Evolutionary conservation across 2,329 filamentous ascomycete genomes (phyloP).

Genomic region (Exophiala phaeomuriformis): DNA sequence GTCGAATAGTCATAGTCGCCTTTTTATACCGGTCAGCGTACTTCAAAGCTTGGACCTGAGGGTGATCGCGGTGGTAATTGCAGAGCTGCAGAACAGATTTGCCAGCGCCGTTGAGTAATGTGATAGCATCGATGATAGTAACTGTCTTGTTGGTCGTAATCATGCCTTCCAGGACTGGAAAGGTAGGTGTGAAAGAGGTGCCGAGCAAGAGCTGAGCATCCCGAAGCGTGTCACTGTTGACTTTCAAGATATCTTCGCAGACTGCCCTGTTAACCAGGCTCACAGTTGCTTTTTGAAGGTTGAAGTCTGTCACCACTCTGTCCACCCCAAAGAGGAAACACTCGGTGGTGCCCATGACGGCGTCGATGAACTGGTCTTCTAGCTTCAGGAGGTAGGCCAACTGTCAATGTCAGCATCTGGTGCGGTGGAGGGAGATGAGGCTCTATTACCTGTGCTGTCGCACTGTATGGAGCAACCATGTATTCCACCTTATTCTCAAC

Average conservation of each 20-base stretch:
- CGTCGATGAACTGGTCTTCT: slow-evolving; percentile 60
- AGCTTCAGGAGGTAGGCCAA: slow-evolving; percentile 61
- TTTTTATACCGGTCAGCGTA: slow-evolving; percentile 85
- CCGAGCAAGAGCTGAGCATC: slow-evolving; percentile 79
- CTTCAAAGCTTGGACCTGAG: slow-evolving; percentile 60
- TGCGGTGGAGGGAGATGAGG: neutral
- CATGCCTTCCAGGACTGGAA: slow-evolving; percentile 66
- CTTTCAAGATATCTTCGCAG: slow-evolving; percentile 53
- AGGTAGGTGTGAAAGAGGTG: slow-evolving; percentile 68
- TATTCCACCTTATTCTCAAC: slow-evolving; percentile 63
- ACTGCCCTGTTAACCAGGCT: slow-evolving; percentile 57
- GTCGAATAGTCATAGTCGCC: slow-evolving; percentile 75
- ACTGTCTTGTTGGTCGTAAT: slow-evolving; percentile 45
- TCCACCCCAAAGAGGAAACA: slow-evolving; percentile 77
- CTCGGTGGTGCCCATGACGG: slow-evolving; percentile 76
- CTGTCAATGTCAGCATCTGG: neutral
- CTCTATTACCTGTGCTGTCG: slow-evolving; percentile 67
- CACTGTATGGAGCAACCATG: slow-evolving; percentile 78
- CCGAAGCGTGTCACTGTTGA: slow-evolving; percentile 33
- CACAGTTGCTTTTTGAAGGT: slow-evolving; percentile 55
- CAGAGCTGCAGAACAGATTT: slow-evolving; percentile 68
- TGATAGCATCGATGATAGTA: slow-evolving; percentile 64
- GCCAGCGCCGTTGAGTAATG: slow-evolving; percentile 60
- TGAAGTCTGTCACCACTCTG: slow-evolving; percentile 57
- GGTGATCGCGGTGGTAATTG: slow-evolving; percentile 69